Percentiles rank a stretch among this genome's conserved stretches.
Evolutionary conservation across 139 green algal genomes (phyloP).

Genomic region (Haematococcus sp.): DNA sequence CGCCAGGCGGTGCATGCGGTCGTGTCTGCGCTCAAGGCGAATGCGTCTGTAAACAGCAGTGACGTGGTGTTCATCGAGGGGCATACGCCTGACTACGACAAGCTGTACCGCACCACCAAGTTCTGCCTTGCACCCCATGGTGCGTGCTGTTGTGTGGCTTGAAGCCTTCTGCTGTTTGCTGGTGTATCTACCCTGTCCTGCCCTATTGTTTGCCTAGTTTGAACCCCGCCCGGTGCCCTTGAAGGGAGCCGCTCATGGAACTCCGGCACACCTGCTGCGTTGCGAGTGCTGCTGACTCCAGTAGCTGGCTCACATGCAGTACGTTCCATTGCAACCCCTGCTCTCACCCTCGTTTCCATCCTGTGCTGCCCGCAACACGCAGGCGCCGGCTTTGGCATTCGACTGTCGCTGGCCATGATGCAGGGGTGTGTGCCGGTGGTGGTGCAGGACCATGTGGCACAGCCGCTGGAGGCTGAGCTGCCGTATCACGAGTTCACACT

Average conservation of each 20-base stretch:
- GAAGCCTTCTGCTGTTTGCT: too few relatives aligned
- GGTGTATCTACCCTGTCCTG: too few relatives aligned
- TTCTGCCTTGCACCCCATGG: conserved; percentile 52
- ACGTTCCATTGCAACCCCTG: too few relatives aligned
- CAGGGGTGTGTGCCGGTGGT: conserved; percentile 54
- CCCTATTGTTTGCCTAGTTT: too few relatives aligned
- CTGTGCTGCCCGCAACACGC: neutral
- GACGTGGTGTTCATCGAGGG: conserved; percentile 34
- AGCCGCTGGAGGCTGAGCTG: conserved; percentile 47
- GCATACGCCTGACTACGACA: conserved; percentile 14
- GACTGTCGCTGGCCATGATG: conserved; percentile 38
- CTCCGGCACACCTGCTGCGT: too few relatives aligned
- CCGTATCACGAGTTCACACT: conserved; percentile 52
- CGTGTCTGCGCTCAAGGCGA: neutral
- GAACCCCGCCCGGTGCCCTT: too few relatives aligned
- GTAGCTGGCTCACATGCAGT: too few relatives aligned
- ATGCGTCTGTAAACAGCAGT: too few relatives aligned
- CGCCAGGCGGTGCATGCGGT: conserved; percentile 19
- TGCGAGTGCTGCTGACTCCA: too few relatives aligned
- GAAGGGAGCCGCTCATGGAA: too few relatives aligned
- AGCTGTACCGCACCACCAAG: conserved; percentile 28
- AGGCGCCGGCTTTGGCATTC: conserved; percentile 44
- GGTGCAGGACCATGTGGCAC: conserved; percentile 49
- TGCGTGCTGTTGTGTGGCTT: neutral
- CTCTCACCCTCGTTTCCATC: too few relatives aligned